Conservation (phyloP, 805 yeast species). For the Starmerella scarabaei region DNA sequence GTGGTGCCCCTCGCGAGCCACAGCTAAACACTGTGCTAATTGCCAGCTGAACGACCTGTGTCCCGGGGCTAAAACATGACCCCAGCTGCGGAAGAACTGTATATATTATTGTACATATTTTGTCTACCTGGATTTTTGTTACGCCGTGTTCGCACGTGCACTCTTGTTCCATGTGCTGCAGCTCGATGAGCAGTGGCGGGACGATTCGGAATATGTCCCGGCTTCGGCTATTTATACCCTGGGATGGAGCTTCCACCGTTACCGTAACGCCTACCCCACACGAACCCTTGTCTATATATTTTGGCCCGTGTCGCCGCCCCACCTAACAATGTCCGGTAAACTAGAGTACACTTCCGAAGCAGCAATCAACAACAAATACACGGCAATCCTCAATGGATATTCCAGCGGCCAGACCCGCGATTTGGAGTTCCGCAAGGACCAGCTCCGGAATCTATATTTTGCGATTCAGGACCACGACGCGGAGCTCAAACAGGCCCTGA, state of each 20-base stretch:
- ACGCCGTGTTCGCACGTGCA: too few relatives aligned
- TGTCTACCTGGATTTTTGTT: too few relatives aligned
- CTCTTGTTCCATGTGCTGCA: too few relatives aligned
- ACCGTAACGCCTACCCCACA: too few relatives aligned
- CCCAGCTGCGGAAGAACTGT: neutral
- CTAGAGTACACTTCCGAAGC: constrained; percentile 22
- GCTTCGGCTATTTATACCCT: too few relatives aligned
- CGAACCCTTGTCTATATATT: too few relatives aligned
- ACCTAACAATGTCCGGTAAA: too few relatives aligned
- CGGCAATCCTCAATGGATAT: constrained; percentile 33
- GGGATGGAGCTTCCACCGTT: too few relatives aligned
- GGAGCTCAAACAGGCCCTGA: constrained; percentile 43
- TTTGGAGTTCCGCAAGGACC: constrained; percentile 45
- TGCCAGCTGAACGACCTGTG: constrained; percentile 10
- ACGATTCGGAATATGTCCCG: too few relatives aligned
- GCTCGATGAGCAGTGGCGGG: too few relatives aligned
- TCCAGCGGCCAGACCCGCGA: constrained; percentile 36
- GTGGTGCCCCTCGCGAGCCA: constrained; percentile 52
- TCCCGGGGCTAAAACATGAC: constrained; percentile 6
- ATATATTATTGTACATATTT: neutral
- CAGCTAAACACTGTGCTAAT: constrained; percentile 4
- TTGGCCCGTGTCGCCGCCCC: too few relatives aligned
- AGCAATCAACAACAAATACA: constrained; percentile 38
- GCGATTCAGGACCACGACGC: constrained; percentile 48
- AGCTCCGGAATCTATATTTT: constrained; percentile 54